Percentiles rank a stretch among this genome's conserved stretches.
Evolutionary conservation across 1,284 basidiomycete genomes (phyloP).

Genomic region (Austropuccinia psidii): DNA sequence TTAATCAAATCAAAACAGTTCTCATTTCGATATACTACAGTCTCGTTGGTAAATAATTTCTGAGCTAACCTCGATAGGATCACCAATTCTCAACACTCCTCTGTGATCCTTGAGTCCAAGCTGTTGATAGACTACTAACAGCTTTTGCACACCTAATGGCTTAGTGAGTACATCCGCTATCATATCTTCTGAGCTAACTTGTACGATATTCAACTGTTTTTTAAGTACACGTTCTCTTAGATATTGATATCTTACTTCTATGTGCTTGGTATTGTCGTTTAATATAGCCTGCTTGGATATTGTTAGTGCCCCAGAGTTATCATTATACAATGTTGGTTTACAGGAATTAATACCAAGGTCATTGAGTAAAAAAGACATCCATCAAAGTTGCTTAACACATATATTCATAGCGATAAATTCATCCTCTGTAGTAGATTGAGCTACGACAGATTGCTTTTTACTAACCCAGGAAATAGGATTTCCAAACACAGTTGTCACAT

Average conservation of each 20-base stretch:
- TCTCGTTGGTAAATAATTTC: too few species aligned
- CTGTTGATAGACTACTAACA: too few species aligned
- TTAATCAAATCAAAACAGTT: too few species aligned
- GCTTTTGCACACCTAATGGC: too few species aligned
- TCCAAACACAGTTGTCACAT: neutral
- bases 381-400: neutral
- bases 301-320: neutral
- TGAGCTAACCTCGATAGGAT: too few species aligned
- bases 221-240: neutral
- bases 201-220: neutral
- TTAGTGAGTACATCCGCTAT: neutral
- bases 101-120: too few species aligned
- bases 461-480: constrained; percentile 9
- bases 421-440: neutral
- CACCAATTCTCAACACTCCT: too few species aligned
- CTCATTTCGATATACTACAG: too few species aligned
- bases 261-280: neutral
- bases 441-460: neutral
- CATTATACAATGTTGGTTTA: neutral
- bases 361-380: neutral
- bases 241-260: constrained; percentile 1
- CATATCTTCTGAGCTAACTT: neutral
- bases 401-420: neutral
- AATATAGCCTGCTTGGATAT: neutral
- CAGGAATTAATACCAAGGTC: neutral